Evolutionary conservation across 2,329 filamentous ascomycete species (phyloP), one percentile per base, ranked within the genome.

Genomic region (Pezizomycotina sp.): DNA sequence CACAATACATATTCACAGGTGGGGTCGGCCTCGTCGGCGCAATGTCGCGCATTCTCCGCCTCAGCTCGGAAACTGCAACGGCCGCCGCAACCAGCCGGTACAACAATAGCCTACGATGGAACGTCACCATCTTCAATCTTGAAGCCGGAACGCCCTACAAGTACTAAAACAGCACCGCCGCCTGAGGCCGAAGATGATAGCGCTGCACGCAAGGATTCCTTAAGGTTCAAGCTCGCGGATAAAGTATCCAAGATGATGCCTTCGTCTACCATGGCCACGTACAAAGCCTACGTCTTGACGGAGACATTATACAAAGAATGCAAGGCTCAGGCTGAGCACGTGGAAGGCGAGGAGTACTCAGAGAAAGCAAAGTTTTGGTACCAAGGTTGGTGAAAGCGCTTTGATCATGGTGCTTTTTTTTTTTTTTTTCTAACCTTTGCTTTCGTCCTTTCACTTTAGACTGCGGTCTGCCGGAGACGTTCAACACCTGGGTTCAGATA

Each of bases 401-500:
- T 18, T 22, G 14, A 12, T 21, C 10, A 18, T 16, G 15, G 14
- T 18, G 9, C 14, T 4, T 12, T 21, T 10, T 7, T 27, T 8
- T 16, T 31, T 22, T 12, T 20, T 14, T 30, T 24, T 23, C 21
- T 20, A 18, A 7, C 24, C 12, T 13, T 27, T 29, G 27, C n/a
- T 16, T 34, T 39, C 26, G 34, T 15, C 2, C 10, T n/a, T 26
- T 9, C 18, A 3, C 8, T 20, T 6, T 34, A 92, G 81, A 75
- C 33, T 71, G 92, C 46, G 70, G 70, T 16, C 70, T 98, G 12
- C 66, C 69, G 20, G 80, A 83, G 1, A 95, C 83, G 0, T 98
- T 98, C 59, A 84, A 76, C 55, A 86, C 80, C 38, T 98, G 89
- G 89, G 80, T 83, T 13, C 84, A 95, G 59, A 76, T 95, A 27